Percentiles rank a stretch among this genome's conserved stretches.
These are phyloP conservation scores for Amborella trichopoda DNA, from an alignment of 164 flowering plant genomes.

Conservation along the genomic window DNA sequence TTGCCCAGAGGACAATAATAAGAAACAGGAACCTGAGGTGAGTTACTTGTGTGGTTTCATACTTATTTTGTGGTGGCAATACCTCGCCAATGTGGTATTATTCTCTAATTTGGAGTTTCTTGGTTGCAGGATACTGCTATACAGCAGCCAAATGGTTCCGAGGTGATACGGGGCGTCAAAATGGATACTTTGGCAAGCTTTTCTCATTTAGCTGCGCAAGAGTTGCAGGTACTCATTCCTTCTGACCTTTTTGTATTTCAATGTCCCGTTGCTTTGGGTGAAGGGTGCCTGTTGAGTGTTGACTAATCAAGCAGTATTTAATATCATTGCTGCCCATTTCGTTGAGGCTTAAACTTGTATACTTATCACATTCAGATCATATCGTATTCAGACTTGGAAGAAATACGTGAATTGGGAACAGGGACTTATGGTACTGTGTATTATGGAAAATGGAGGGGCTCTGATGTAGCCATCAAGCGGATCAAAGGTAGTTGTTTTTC, in stretches of 20 bases:
- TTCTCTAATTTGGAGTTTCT: not conserved
- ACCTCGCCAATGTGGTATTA: not conserved
- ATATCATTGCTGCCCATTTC: not conserved
- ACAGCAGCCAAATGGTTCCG: conserved; percentile 5
- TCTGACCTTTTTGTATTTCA: not conserved
- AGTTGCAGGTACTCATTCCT: conserved; percentile 19
- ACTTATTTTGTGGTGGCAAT: not conserved
- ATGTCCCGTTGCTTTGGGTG: not conserved
- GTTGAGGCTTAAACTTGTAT: not conserved
- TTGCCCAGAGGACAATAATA: not conserved
- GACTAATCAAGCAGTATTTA: not conserved
- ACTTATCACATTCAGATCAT: conserved; percentile 15
- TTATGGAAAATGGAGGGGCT: conserved; percentile 38
- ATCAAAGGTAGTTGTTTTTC: conserved; percentile 24
- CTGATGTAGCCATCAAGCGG: conserved; percentile 33
- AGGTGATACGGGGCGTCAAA: conserved; percentile 7
- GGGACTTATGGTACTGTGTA: conserved; percentile 33
- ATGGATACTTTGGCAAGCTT: conserved; percentile 6
- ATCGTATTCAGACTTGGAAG: conserved; percentile 25
- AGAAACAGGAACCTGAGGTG: not conserved
- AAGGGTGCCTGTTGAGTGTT: not conserved
- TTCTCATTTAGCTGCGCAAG: conserved; percentile 13
- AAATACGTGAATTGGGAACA: conserved; percentile 22
- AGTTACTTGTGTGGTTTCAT: not conserved
- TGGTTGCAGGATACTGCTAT: conserved; percentile 9